Percentiles rank a stretch among this genome's conserved stretches.
These are phyloP conservation scores for Nakazawaea peltata DNA, from an alignment of 805 yeast species.

Conservation along the genomic window DNA sequence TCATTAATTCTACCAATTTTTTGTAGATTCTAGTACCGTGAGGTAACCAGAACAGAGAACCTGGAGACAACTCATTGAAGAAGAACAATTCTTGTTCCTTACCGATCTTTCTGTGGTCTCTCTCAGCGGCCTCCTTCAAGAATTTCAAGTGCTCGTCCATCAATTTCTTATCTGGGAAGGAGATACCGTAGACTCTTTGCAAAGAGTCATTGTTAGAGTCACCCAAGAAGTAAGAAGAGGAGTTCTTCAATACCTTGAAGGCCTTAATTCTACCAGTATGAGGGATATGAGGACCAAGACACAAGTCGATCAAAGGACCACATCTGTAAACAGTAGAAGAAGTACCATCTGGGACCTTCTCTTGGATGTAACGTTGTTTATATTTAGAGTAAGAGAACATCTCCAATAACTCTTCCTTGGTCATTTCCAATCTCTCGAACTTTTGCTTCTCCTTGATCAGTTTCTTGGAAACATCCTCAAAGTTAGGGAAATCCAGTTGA, in stretches of 20 bases:
- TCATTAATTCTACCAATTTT: slow-evolving; percentile 70
- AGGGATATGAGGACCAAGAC: slow-evolving; percentile 97
- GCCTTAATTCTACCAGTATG: slow-evolving; percentile 96
- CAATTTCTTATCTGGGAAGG: slow-evolving; percentile 96
- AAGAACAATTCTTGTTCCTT: slow-evolving; percentile 91
- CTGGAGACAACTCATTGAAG: slow-evolving; percentile 97
- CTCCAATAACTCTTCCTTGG: slow-evolving; percentile 83
- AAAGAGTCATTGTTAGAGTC: slow-evolving; percentile 88
- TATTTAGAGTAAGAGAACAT: slow-evolving; percentile 96
- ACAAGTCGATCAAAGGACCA: slow-evolving; percentile 93
- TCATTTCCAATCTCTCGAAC: slow-evolving; percentile 86
- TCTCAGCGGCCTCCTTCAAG: slow-evolving; percentile 89
- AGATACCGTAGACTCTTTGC: slow-evolving; percentile 95
- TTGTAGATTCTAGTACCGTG: slow-evolving; percentile 98
- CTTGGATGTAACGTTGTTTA: slow-evolving; percentile 77
- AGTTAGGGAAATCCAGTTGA: slow-evolving; percentile 73
- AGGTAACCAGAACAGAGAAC: slow-evolving; percentile 97
- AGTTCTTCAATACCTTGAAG: slow-evolving; percentile 88
- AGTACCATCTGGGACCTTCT: slow-evolving; percentile 93
- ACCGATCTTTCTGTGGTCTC: slow-evolving; percentile 96
- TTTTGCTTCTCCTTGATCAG: slow-evolving; percentile 94
- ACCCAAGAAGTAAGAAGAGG: slow-evolving; percentile 93
- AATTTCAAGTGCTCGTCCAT: slow-evolving; percentile 94
- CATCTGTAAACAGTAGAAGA: slow-evolving; percentile 96
- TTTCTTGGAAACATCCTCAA: slow-evolving; percentile 81